Percentiles rank a stretch among this genome's conserved stretches.
Conservation (phyloP, 768 basidiomycete species). For the Lactarius pseudohatsudake region DNA sequence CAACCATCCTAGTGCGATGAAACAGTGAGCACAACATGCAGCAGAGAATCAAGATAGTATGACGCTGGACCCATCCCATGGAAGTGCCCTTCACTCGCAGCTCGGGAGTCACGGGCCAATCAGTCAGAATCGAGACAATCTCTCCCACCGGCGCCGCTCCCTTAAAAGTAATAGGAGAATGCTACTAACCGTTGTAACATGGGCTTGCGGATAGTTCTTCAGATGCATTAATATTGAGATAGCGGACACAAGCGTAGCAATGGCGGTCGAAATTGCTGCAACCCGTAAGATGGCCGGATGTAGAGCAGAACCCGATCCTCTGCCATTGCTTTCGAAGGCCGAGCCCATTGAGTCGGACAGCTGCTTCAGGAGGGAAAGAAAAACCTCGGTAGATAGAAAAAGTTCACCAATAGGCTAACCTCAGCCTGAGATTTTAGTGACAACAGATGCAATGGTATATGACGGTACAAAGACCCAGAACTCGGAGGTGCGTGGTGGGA, state of each 20-base stretch:
- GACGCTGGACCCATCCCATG: neutral
- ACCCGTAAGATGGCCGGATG: slow-evolving; percentile 53
- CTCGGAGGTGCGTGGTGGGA: too few species aligned
- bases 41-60: neutral
- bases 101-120: neutral
- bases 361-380: neutral
- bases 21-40: slow-evolving; percentile 3
- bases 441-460: too few species aligned
- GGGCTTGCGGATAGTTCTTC: slow-evolving; percentile 84
- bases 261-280: slow-evolving; percentile 60
- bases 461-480: too few species aligned
- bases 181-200: slow-evolving; percentile 65
- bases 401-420: too few species aligned
- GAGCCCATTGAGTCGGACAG: neutral
- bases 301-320: slow-evolving; percentile 57
- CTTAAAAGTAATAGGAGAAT: neutral
- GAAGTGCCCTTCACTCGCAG: neutral
- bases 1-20: slow-evolving; percentile 65
- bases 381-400: neutral
- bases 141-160: neutral
- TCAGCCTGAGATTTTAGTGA: too few species aligned
- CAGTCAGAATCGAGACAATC: neutral
- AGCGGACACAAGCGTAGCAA: slow-evolving; percentile 72
- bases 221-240: slow-evolving; percentile 79
- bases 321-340: slow-evolving; percentile 1